Evolutionary conservation across 2,329 filamentous ascomycete species (phyloP).

Genomic region (Exophiala sp.): DNA sequence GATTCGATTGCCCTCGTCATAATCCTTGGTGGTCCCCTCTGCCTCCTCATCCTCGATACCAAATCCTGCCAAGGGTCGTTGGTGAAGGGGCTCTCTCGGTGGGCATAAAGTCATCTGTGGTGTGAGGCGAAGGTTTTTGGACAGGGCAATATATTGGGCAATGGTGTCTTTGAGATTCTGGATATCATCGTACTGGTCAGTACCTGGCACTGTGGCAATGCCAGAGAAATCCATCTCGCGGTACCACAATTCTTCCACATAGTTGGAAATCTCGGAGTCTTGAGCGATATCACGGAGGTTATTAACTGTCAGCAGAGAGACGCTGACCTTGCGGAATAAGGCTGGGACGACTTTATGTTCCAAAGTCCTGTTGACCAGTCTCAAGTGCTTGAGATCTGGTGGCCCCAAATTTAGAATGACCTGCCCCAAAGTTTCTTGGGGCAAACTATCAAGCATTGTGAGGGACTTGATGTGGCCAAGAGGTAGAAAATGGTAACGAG

Average conservation of each 20-base stretch:
- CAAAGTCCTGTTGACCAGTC: constrained; percentile 1
- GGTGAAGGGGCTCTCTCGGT: too few relatives aligned
- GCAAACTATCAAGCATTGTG: constrained; percentile 10
- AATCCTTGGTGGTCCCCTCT: too few relatives aligned
- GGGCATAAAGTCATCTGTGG: too few relatives aligned
- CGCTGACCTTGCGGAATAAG: constrained; percentile 8
- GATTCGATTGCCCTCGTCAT: too few relatives aligned
- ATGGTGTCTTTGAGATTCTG: neutral
- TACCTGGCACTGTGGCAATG: neutral
- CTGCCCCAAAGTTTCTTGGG: constrained; percentile 7
- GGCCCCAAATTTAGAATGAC: neutral
- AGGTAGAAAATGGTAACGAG: too few relatives aligned
- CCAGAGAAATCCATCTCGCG: constrained; percentile 5
- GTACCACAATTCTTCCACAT: constrained; percentile 11
- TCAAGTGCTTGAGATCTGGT: constrained; percentile 3
- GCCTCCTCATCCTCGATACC: too few relatives aligned
- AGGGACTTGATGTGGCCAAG: too few relatives aligned
- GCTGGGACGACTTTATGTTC: neutral
- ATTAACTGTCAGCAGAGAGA: constrained; percentile 5
- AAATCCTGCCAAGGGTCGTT: too few relatives aligned
- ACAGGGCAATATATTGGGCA: neutral
- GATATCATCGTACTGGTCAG: neutral
- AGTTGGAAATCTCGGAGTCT: neutral
- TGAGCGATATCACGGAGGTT: neutral
- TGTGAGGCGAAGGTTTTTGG: too few relatives aligned